phyloP scores from a whole-genome alignment of 352 stramenopile genomes.

The Pythium biforme region DNA sequence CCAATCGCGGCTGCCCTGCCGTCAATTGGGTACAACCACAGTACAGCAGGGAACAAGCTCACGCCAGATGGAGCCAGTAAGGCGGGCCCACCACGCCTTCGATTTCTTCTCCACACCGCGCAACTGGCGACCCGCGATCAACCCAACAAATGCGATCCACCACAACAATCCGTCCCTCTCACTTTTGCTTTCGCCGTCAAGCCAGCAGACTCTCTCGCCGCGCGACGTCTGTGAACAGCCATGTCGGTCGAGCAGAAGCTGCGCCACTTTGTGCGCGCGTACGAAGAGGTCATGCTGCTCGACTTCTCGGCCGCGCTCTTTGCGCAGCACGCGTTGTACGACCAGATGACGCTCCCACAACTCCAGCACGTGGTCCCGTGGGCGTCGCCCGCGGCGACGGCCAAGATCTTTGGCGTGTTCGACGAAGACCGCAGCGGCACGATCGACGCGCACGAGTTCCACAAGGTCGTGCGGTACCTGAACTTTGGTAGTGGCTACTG shows the following conservation, averaged over 20 bases:
- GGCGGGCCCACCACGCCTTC: too few species aligned
- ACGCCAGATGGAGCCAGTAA: too few species aligned
- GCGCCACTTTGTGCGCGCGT: neutral
- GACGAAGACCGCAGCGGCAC: constrained; percentile 32
- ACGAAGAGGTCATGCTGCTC: constrained; percentile 11
- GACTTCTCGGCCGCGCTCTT: constrained; percentile 11
- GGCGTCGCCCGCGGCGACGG: neutral
- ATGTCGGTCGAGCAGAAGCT: constrained; percentile 1
- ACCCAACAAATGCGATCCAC: too few species aligned
- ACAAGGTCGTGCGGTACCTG: constrained; percentile 40
- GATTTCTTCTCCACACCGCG: too few species aligned
- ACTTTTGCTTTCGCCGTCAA: neutral
- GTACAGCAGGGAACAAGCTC: too few species aligned
- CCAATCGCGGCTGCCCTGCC: too few species aligned
- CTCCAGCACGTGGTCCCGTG: neutral
- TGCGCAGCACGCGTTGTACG: neutral
- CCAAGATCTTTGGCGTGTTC: neutral
- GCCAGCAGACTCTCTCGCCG: neutral
- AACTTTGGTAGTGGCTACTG: constrained; percentile 48
- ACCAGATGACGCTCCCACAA: constrained; percentile 2
- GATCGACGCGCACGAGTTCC: constrained; percentile 36
- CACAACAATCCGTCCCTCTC: too few species aligned
- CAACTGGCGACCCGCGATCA: too few species aligned
- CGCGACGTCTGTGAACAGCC: too few species aligned
- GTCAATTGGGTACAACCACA: too few species aligned